Percentiles rank a stretch among this genome's conserved stretches.
Evolutionary conservation across 352 stramenopile genomes (phyloP).

Genomic region (Peronospora farinosa): DNA sequence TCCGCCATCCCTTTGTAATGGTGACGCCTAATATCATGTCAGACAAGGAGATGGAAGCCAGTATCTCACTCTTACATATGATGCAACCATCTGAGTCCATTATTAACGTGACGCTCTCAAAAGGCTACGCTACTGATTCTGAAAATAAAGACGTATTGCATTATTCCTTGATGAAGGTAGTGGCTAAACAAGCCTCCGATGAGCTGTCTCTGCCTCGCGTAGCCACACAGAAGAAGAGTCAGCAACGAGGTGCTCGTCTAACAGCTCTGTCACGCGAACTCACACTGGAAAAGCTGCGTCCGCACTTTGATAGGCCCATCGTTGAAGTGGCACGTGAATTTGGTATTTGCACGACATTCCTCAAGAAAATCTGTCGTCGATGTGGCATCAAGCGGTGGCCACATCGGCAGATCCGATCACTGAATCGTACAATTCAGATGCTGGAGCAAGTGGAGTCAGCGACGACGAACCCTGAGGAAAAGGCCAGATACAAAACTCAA

Average conservation of each 20-base stretch:
- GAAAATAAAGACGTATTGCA: conserved; percentile 24
- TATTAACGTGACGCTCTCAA: not conserved
- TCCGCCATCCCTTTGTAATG: no score
- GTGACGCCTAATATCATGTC: conserved; percentile 24
- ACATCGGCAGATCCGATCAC: conserved; percentile 60
- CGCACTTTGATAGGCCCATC: conserved; percentile 60
- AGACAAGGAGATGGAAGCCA: conserved; percentile 52
- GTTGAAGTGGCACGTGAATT: conserved; percentile 62
- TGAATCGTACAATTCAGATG: conserved; percentile 71
- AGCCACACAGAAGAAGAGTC: conserved; percentile 14
- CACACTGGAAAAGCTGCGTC: conserved; percentile 51
- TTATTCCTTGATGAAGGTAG: conserved; percentile 34
- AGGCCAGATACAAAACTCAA: conserved; percentile 43
- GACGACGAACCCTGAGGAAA: conserved; percentile 38
- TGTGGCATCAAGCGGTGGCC: conserved; percentile 62
- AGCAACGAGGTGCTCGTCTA: conserved; percentile 42
- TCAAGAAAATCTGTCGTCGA: conserved; percentile 70
- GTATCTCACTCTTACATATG: conserved; percentile 62
- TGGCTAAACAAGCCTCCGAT: conserved; percentile 30
- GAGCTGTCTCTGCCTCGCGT: conserved; percentile 12
- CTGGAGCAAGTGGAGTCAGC: conserved; percentile 52
- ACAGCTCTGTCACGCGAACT: conserved; percentile 46
- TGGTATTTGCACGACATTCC: conserved; percentile 67
- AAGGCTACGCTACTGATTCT: not conserved
- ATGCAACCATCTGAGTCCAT: conserved; percentile 30